Percentiles rank a stretch among this genome's conserved stretches.
Evolutionary conservation across 768 basidiomycete genomes (phyloP).

Genomic region (Russula vinacea): DNA sequence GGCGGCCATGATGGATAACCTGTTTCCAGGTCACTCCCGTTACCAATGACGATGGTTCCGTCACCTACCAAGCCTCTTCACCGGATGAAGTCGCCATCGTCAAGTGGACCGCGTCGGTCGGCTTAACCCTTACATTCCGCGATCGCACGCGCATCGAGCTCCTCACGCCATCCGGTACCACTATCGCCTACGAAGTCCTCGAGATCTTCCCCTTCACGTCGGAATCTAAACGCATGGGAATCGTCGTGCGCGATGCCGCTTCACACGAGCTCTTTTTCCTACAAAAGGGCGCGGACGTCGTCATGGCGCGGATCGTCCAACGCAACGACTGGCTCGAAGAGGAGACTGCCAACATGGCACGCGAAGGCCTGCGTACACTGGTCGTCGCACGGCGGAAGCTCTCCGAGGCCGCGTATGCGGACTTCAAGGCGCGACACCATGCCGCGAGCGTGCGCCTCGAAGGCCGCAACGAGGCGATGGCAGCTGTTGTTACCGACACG

Average conservation of each 20-base stretch:
- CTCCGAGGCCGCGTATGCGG: slow-evolving; percentile 60
- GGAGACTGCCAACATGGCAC: slow-evolving; percentile 97
- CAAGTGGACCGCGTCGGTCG: slow-evolving; percentile 93
- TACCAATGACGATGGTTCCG: slow-evolving; percentile 86
- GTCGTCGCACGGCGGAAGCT: slow-evolving; percentile 86
- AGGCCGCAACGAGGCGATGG: slow-evolving; percentile 78
- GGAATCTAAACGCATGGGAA: slow-evolving; percentile 99
- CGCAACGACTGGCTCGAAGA: slow-evolving; percentile 99
- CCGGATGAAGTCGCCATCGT: slow-evolving; percentile 99
- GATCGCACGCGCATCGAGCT: slow-evolving; percentile 90
- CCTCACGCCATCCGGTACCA: slow-evolving; percentile 61
- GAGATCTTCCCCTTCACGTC: slow-evolving; percentile 98
- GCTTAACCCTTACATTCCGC: slow-evolving; percentile 81
- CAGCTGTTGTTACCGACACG: slow-evolving; percentile 63
- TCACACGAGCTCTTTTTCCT: slow-evolving; percentile 82
- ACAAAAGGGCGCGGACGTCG: slow-evolving; percentile 98
- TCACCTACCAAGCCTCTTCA: slow-evolving; percentile 98
- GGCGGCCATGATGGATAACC: background rate
- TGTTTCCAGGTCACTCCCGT: slow-evolving; percentile 84
- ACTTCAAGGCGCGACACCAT: slow-evolving; percentile 70
- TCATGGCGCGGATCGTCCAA: slow-evolving; percentile 93
- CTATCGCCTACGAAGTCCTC: slow-evolving; percentile 77
- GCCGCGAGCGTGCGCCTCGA: slow-evolving; percentile 78
- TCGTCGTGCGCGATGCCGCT: slow-evolving; percentile 78
- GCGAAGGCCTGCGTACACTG: slow-evolving; percentile 91